Evolutionary conservation across 257 asterid genomes (phyloP), one percentile per base, ranked within the genome.

Genomic region (Leptodermis oblonga): DNA sequence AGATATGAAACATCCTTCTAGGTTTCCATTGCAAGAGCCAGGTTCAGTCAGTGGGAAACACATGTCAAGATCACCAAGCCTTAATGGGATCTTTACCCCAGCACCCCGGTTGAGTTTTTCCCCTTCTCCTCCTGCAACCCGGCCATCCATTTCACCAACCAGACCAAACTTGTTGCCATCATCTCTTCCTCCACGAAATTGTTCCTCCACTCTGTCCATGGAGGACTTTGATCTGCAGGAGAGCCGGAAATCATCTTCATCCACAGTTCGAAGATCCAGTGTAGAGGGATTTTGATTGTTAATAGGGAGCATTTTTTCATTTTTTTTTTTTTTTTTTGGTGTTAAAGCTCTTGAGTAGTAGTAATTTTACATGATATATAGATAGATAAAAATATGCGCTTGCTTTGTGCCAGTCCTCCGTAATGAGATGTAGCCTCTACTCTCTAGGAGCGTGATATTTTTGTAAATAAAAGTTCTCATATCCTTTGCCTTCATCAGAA

Each of bases 11-110:
- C 86, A 77, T 36, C 85, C 96, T 22, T 86, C 95, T 43, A 82
- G 95, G 68, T 92, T 90, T 71, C 98, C 98, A 43, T 78, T 92
- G 65, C 97, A 92, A 77, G 95, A 89, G 65, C 98, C 98, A 3
- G 83, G 96, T 42, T 67, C 86, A n/a, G 66, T 86, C 33, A 79
- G 85, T 64, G 92, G 85, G 77, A 87, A 85, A 74, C 74, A 81
- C 68, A 84, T 92, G 88, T 72, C 73, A n/a, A 85, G 87, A 74
- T 92, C 96, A 2, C 90, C 96, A n/a, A 92, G 98, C 79, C 74
- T 92, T 64, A 90, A 90, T 39, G 93, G 88, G 68, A 90, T 92
- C 52, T 59, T 86, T 63, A 68, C 85, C 28, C 82, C 83, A 7
- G 71, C 82, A n/a, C 85, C 90, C 14, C 80, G 81, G 72, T 78